These are phyloP conservation scores for Vicia sativa DNA, from an alignment of 306 rosid genomes.

Conservation along the genomic window DNA sequence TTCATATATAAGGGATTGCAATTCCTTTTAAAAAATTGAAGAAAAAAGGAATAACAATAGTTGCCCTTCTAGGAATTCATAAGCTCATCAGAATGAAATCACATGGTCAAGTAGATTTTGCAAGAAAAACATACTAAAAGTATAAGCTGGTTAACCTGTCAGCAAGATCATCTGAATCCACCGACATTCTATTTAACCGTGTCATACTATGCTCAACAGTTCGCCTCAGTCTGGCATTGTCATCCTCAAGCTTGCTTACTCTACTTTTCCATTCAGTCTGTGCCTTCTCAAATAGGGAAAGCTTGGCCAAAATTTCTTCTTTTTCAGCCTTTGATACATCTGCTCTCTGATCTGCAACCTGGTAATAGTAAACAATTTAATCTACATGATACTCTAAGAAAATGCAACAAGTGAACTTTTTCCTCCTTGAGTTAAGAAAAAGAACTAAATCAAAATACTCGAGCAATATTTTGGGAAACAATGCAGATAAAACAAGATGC, in stretches of 20 bases:
- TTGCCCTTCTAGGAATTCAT: constrained; percentile 3
- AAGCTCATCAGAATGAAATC: constrained; percentile 1
- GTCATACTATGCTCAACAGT: constrained; percentile 93
- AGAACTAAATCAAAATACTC: neutral
- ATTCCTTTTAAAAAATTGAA: neutral
- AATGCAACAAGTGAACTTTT: constrained; percentile 4
- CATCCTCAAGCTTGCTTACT: constrained; percentile 88
- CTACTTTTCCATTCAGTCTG: constrained; percentile 78
- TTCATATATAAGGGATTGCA: constrained; percentile 23
- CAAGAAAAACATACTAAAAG: constrained; percentile 21
- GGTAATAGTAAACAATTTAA: constrained; percentile 32
- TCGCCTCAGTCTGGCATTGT: constrained; percentile 76
- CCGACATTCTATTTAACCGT: constrained; percentile 85
- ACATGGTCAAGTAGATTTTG: constrained; percentile 24
- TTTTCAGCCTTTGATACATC: constrained; percentile 58
- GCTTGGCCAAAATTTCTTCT: constrained; percentile 65
- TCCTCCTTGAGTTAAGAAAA: neutral
- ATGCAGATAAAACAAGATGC: no score
- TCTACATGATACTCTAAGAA: neutral
- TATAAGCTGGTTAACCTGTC: constrained; percentile 70
- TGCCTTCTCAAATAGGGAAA: constrained; percentile 66
- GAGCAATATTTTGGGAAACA: no score
- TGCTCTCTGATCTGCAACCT: constrained; percentile 72
- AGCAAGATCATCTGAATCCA: constrained; percentile 87
- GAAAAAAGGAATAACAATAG: constrained; percentile 6